These are phyloP conservation scores for Aristolochia californica DNA, from an alignment of 164 flowering plant genomes.

Conservation along the genomic window DNA sequence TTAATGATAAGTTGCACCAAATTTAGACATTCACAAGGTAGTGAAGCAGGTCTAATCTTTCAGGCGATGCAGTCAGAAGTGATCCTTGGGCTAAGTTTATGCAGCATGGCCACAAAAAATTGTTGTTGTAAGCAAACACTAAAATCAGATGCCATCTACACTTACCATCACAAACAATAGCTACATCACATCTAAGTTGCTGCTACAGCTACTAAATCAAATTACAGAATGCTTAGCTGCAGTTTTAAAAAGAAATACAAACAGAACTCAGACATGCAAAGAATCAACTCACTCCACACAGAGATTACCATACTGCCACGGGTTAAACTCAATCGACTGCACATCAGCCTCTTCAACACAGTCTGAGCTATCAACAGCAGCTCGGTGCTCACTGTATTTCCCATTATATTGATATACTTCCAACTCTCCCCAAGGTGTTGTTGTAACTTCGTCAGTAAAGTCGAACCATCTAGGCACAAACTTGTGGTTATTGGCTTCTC, in stretches of 20 bases:
- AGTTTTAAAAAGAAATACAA: neutral
- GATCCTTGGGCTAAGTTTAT: no score
- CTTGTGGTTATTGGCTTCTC: constrained; percentile 58
- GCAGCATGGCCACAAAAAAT: neutral
- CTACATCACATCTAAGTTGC: constrained; percentile 13
- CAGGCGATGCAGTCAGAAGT: no score
- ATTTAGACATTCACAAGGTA: no score
- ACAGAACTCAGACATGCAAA: constrained; percentile 3
- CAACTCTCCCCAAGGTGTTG: constrained; percentile 88
- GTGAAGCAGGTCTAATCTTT: no score
- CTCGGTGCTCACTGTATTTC: constrained; percentile 55
- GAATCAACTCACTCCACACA: constrained; percentile 18
- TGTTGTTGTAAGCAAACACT: neutral
- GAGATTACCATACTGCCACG: constrained; percentile 61
- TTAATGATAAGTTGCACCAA: no score
- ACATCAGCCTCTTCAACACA: constrained; percentile 23
- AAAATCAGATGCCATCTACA: constrained; percentile 6
- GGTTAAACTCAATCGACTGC: constrained; percentile 55
- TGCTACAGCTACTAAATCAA: constrained; percentile 2
- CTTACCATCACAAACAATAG: constrained; percentile 11
- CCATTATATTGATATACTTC: constrained; percentile 71
- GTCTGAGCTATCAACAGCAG: constrained; percentile 35
- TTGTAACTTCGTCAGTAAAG: constrained; percentile 36
- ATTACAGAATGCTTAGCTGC: neutral
- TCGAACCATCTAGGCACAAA: constrained; percentile 76